Evolutionary conservation across 2,329 filamentous ascomycete genomes (phyloP), one percentile per base, ranked within the genome.

Genomic region (Uncinocarpus reesii): DNA sequence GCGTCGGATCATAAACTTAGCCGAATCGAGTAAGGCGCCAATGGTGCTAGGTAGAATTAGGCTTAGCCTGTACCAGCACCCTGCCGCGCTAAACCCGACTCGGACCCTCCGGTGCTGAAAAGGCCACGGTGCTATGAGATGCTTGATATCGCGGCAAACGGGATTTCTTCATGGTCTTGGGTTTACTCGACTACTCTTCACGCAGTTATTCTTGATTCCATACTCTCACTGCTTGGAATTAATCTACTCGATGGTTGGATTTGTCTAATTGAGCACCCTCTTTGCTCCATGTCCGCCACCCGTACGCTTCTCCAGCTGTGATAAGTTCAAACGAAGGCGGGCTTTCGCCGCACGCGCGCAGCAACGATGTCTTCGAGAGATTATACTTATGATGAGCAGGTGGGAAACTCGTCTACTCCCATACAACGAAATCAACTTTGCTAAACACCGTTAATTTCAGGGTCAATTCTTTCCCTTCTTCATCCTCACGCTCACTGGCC

Each of bases 401-500:
- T 84, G 65, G 55, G 68, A 31, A 26, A 7, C 13, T 15, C 36
- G n/a, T n/a, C n/a, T n/a, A n/a, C n/a, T n/a, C n/a, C n/a, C n/a
- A n/a, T n/a, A n/a, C n/a, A n/a, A n/a, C n/a, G n/a, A n/a, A n/a
- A n/a, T n/a, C n/a, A n/a, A n/a, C n/a, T n/a, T n/a, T n/a, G n/a
- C n/a, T n/a, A n/a, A n/a, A n/a, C n/a, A n/a, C n/a, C n/a, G n/a
- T n/a, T 47, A 29, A 36, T 43, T 29, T 13, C 52, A 92, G 79
- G 89, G 88, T 60, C 86, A 95, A 78, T 95, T 95, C 75, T 98
- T 95, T 76, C 92, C 93, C 58, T 95, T 94, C 78, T 98, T 98
- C 75, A 83, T 96, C 70, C 81, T 95, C 64, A 95, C 89, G 36
- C 77, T 96, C 61, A 81, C 84, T 54, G 81, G 83, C 62, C 80